Evolutionary conservation across 176 grass and related monocot species (phyloP), one percentile per base, ranked within the genome.

Genomic region (Canna indica): DNA sequence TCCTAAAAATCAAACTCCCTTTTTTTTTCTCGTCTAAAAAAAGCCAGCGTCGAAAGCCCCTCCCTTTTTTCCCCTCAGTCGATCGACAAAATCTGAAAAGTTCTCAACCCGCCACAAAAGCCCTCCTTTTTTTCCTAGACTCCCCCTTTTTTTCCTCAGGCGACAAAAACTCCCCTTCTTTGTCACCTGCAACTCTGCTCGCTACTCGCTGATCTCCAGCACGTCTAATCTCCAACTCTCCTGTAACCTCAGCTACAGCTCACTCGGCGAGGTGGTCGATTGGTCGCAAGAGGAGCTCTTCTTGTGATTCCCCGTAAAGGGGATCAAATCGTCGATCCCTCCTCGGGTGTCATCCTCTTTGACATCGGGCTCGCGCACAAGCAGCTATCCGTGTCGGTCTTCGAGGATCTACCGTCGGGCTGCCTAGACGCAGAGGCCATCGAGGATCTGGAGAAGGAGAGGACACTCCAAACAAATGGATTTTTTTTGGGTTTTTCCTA

Each of bases 301-400:
- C 76, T 66, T 96, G 9, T 96, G 92, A 88, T 67, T 96, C 32
- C 92, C 92, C 27, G 92, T 96, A 36, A 96, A 96, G 83, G 92
- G 88, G 62, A 89, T 96, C 53, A 47, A 83, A 79, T 96, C 42
- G 34, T 75, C 76, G 73, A 82, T 34, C 66, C 78, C 7, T 48
- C 72, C 45, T 80, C 92, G 1, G 92, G 92, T 20, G 88, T 91
- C 56, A 84, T 96, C 81, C 72, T 87, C 13, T 89, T 96, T 78
- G 92, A 96, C 82, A 96, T 96, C 79, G 88, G 83, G 3, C 75
- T 72, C 41, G 92, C 92, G 4, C 85, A 85, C 76, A 96, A 96
- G 89, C 83, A 79, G 26, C 84, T 96, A 31, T 87, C 92, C 0
- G 85, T 64, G 61, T 96, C 92, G 34, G 73, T 89, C 41, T 96